Conservation (phyloP, 805 yeast species). For the Candida hungchunana region DNA sequence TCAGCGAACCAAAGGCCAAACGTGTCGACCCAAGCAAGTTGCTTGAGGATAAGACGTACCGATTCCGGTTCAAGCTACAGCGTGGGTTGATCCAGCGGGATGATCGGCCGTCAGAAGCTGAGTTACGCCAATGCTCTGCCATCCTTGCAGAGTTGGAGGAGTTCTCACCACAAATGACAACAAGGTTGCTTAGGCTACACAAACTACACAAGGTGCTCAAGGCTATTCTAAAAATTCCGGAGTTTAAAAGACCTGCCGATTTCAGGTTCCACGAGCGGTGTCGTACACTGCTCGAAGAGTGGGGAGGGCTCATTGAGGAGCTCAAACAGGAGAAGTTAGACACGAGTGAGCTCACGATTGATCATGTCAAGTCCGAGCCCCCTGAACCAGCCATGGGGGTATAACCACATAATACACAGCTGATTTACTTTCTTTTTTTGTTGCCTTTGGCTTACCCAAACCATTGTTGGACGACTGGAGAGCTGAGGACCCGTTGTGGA, state of each 20-base stretch:
- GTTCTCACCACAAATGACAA: conserved; percentile 34
- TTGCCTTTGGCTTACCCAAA: too few relatives aligned
- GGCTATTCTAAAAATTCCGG: conserved; percentile 39
- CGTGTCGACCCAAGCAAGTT: too few relatives aligned
- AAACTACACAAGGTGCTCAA: conserved; percentile 50
- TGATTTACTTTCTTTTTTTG: background rate
- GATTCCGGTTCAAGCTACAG: conserved; percentile 47
- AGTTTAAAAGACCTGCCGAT: conserved; percentile 39
- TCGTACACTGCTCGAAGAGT: conserved; percentile 35
- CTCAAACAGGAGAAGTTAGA: conserved; percentile 33
- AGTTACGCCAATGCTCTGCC: conserved; percentile 22
- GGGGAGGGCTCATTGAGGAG: conserved; percentile 36
- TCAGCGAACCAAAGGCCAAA: too few relatives aligned
- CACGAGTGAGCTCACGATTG: too few relatives aligned
- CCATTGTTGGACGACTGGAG: too few relatives aligned
- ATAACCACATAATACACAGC: too few relatives aligned
- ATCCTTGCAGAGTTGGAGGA: conserved; percentile 38
- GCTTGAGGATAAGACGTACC: too few relatives aligned
- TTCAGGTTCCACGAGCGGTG: conserved; percentile 44
- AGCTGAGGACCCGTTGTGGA: conserved; percentile 47
- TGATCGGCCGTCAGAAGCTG: conserved; percentile 37
- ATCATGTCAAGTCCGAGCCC: too few relatives aligned
- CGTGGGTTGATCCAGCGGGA: conserved; percentile 44
- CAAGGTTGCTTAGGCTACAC: conserved; percentile 38
- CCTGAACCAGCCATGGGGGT: too few relatives aligned